These are phyloP conservation scores for Phytophthora cryptogea DNA, from an alignment of 352 stramenopile genomes.

Conservation along the genomic window DNA sequence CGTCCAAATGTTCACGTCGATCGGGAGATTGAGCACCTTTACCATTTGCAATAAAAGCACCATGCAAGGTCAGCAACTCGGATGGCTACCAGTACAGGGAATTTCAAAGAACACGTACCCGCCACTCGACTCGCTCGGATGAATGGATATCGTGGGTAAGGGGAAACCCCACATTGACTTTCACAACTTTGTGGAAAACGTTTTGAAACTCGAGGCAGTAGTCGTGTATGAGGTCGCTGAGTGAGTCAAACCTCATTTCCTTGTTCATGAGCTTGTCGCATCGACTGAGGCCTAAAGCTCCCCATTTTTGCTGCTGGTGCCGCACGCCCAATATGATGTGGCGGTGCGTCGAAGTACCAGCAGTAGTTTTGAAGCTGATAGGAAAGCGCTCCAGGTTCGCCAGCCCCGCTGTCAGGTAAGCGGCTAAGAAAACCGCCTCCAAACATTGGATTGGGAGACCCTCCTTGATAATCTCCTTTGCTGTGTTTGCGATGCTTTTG, in stretches of 20 bases:
- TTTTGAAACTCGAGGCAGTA: constrained; percentile 67
- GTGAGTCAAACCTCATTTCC: constrained; percentile 77
- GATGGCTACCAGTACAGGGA: not conserved
- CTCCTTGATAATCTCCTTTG: constrained; percentile 86
- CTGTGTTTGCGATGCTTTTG: constrained; percentile 86
- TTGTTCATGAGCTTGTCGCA: constrained; percentile 88
- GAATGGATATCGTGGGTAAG: constrained; percentile 88
- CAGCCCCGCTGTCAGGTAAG: constrained; percentile 77
- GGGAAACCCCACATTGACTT: constrained; percentile 86
- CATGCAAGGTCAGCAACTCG: not conserved
- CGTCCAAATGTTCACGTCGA: constrained; percentile 47
- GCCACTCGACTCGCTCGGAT: constrained; percentile 87
- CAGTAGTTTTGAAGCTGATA: constrained; percentile 85
- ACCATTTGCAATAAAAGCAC: constrained; percentile 1
- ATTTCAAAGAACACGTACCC: constrained; percentile 40
- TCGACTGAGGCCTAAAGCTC: constrained; percentile 81
- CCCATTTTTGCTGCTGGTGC: constrained; percentile 82
- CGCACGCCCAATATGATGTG: constrained; percentile 83
- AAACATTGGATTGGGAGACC: constrained; percentile 89
- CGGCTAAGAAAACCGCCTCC: constrained; percentile 85
- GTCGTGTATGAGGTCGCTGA: constrained; percentile 77
- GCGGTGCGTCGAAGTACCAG: constrained; percentile 63
- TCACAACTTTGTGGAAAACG: constrained; percentile 70
- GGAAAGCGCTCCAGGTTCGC: constrained; percentile 78
- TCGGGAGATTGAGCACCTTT: constrained; percentile 69